These are phyloP conservation scores for Capronia americana DNA, from an alignment of 2,329 filamentous ascomycete genomes.

Conservation along the genomic window DNA sequence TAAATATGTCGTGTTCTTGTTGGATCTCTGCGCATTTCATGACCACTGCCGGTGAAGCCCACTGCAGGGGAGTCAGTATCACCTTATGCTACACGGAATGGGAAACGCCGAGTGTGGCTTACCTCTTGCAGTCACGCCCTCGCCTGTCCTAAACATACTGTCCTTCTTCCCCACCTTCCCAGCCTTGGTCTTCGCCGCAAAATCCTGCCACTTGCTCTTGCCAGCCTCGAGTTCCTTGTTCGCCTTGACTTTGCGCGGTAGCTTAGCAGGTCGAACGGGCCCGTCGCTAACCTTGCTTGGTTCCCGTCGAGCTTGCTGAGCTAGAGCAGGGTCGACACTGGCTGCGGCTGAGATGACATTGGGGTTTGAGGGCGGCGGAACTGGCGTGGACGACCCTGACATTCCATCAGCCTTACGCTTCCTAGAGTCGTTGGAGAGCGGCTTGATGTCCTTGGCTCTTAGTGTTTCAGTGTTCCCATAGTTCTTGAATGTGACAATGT, in stretches of 20 bases:
- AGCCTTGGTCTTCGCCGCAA: constrained; percentile 73
- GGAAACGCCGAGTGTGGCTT: constrained; percentile 43
- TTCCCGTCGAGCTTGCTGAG: constrained; percentile 68
- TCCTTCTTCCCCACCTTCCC: constrained; percentile 78
- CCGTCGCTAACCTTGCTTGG: constrained; percentile 68
- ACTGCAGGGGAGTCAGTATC: constrained; percentile 62
- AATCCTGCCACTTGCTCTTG: constrained; percentile 95
- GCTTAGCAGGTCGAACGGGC: constrained; percentile 67
- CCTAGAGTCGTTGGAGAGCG: constrained; percentile 72
- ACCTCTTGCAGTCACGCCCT: constrained; percentile 87
- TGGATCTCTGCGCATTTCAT: constrained; percentile 92
- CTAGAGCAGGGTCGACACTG: constrained; percentile 69
- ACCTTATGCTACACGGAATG: constrained; percentile 13
- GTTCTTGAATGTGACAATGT: constrained; percentile 92
- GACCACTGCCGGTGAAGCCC: constrained; percentile 93
- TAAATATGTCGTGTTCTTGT: constrained; percentile 84
- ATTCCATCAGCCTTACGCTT: constrained; percentile 86
- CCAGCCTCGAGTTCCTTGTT: constrained; percentile 88
- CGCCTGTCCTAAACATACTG: constrained; percentile 95
- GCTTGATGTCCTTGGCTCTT: constrained; percentile 80
- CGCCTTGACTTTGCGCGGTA: constrained; percentile 80
- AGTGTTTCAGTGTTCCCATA: constrained; percentile 82
- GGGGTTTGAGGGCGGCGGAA: constrained; percentile 52
- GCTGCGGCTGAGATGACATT: constrained; percentile 71
- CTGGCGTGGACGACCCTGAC: constrained; percentile 58